Conservation (phyloP, 257 asterid genomes). For the Solanum neorickii region DNA sequence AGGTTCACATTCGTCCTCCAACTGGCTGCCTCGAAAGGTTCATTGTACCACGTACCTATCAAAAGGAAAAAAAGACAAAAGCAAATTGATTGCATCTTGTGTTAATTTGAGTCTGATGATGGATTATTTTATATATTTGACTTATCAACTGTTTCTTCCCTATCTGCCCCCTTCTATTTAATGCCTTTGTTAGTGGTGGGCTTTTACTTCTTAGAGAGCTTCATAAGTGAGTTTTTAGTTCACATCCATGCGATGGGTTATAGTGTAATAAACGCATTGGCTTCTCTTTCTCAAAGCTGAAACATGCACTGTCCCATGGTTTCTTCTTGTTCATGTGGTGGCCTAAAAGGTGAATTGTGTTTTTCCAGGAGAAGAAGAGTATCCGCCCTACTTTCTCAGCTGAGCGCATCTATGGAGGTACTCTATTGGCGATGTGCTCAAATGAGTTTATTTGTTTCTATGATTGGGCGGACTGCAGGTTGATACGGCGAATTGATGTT, state of each 20-base stretch:
- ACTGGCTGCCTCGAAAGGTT: neutral
- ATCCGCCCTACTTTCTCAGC: slow-evolving; percentile 94
- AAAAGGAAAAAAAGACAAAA: neutral
- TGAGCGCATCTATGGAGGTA: slow-evolving; percentile 82
- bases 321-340: neutral
- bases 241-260: neutral
- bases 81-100: neutral
- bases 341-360: slow-evolving; percentile 6
- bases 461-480: slow-evolving; percentile 91
- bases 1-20: slow-evolving; percentile 32
- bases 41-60: neutral
- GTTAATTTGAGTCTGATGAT: neutral
- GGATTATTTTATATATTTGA: neutral
- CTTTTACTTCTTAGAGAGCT: neutral
- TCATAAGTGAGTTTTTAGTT: neutral
- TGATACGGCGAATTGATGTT: slow-evolving; percentile 88
- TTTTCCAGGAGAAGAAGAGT: slow-evolving; percentile 88
- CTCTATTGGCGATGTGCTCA: slow-evolving; percentile 76
- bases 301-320: neutral
- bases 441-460: slow-evolving; percentile 85
- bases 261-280: neutral
- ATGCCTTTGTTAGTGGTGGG: neutral
- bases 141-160: neutral
- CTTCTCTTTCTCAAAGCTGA: neutral
- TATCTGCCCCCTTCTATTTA: neutral